phyloP scores from a whole-genome alignment of 257 asterid genomes.

The Przewalskia tangutica region DNA sequence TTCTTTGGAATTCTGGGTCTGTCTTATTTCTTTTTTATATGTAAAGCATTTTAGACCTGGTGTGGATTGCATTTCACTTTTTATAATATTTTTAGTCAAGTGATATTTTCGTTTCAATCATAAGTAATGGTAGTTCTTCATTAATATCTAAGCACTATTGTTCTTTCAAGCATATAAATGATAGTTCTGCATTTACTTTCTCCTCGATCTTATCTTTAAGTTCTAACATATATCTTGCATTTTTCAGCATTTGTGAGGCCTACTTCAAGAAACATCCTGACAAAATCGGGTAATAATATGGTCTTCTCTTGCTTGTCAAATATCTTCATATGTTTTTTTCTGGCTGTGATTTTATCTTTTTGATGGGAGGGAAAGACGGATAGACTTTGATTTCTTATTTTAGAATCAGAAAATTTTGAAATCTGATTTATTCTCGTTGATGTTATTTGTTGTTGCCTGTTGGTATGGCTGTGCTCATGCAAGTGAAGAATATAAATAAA shows the following conservation, averaged over 20 bases:
- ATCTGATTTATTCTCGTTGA: not conserved
- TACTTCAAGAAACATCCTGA: constrained; percentile 89
- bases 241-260: constrained; percentile 83
- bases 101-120: not conserved
- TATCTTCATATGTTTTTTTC: not conserved
- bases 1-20: not conserved
- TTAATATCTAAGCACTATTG: not conserved
- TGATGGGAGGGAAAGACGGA: not conserved
- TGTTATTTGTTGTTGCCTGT: not conserved
- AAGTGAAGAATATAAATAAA: not conserved
- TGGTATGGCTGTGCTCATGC: not conserved
- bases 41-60: not conserved
- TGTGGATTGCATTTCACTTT: not conserved
- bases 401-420: not conserved
- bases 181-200: not conserved
- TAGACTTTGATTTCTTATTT: not conserved
- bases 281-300: constrained; percentile 59
- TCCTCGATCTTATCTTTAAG: not conserved
- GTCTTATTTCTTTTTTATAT: not conserved
- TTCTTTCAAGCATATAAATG: not conserved
- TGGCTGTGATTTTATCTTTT: not conserved
- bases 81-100: not conserved
- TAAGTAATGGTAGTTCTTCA: not conserved
- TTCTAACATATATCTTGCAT: constrained; percentile 11
- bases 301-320: not conserved